A percentile compares a stretch with the other conserved stretches of the same genome.
Evolutionary conservation across 176 grass and related monocot genomes (phyloP).

Genomic region (Juncus effusus): DNA sequence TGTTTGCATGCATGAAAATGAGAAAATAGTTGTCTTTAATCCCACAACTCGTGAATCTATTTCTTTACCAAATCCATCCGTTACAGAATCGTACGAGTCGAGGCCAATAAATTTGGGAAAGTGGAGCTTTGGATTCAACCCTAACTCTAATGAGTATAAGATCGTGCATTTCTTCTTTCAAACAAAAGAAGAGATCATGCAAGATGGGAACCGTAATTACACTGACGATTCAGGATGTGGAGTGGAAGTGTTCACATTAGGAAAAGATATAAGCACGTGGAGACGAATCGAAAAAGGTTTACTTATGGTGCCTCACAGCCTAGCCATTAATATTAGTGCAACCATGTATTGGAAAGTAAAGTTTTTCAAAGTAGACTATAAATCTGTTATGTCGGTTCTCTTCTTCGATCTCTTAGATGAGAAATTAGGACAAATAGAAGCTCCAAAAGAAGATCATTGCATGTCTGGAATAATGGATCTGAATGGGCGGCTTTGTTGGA

Average conservation of each 20-base stretch:
- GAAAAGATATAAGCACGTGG: constrained; percentile 6
- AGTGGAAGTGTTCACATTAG: constrained; percentile 1
- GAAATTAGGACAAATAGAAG: not conserved
- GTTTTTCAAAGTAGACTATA: not conserved
- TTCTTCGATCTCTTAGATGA: not conserved
- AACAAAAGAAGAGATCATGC: too few relatives aligned
- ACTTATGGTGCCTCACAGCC: not conserved
- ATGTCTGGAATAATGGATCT: not conserved
- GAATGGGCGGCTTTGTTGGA: not conserved
- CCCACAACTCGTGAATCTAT: not conserved
- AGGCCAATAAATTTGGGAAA: not conserved
- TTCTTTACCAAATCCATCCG: not conserved
- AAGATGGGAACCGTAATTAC: too few relatives aligned
- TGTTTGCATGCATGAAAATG: not conserved
- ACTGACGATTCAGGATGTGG: not conserved
- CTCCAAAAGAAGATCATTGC: not conserved
- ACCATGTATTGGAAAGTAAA: too few relatives aligned
- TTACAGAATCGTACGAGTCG: not conserved
- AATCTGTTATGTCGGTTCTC: not conserved
- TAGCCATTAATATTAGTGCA: not conserved
- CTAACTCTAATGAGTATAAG: not conserved
- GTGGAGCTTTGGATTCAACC: not conserved
- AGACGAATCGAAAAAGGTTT: not conserved
- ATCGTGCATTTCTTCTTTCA: not conserved
- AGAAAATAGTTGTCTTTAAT: not conserved